phyloP scores from a whole-genome alignment of 23 red algal species.

The Agarophyton chilense region DNA sequence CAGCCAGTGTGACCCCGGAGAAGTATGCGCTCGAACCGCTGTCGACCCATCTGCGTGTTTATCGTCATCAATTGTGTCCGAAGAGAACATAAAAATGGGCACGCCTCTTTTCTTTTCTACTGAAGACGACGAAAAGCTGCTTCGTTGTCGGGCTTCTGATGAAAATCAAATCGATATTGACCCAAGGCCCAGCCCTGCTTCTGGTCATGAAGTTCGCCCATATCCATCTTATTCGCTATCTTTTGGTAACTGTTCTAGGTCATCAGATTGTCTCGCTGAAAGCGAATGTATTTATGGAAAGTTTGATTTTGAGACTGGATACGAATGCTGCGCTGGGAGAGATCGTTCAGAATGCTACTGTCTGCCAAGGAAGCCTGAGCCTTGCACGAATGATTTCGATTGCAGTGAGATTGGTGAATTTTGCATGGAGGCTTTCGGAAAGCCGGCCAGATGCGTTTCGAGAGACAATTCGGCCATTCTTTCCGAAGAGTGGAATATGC shows the following conservation, averaged over 20 bases:
- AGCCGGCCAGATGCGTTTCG: constrained; percentile 3
- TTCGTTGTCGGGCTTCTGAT: background rate
- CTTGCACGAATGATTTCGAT: background rate
- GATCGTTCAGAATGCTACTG: background rate
- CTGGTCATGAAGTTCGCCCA: background rate
- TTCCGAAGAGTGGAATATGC: background rate
- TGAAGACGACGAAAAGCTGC: background rate
- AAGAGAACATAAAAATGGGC: background rate
- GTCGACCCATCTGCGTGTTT: background rate
- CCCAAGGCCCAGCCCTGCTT: too few relatives aligned
- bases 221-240: background rate
- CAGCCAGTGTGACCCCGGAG: background rate
- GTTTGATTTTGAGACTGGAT: background rate
- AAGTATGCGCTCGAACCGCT: background rate
- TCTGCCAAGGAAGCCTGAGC: background rate
- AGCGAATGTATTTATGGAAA: background rate
- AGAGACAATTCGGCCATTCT: background rate
- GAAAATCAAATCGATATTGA: background rate
- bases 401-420: background rate
- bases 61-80: background rate
- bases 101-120: background rate
- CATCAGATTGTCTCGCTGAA: background rate
- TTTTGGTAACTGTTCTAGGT: background rate
- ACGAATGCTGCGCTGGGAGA: background rate
- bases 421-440: background rate